Base-by-base conservation (phyloP, 108 stramenopile genomes). In the Cyclotella choctawhatcheeana region DNA sequence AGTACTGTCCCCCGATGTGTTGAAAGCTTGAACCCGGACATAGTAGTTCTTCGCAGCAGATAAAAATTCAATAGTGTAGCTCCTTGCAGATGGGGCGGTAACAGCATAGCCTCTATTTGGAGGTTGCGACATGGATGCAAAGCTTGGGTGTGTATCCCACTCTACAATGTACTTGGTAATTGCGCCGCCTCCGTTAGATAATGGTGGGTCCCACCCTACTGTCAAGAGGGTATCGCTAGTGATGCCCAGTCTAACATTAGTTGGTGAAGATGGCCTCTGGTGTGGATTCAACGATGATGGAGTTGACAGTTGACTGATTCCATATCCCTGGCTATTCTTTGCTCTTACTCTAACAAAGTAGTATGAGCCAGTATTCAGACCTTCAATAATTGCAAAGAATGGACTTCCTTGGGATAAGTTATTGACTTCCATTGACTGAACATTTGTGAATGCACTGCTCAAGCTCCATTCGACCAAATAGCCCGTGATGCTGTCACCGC, bases 201-300 rank as follows among this genome's bases (percentile, higher is more conserved):
- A 17, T 25, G 92, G 89, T 31, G 63, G 55, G 22, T 48, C 50
- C 74, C 82, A 91, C 14, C 81, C 81, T 26, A 94, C 85, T 26
- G 93, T 93, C 22, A 96, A 64, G 90, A 93, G 91, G 25, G 84
- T 84, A 63, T 90, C 81, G n/a, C 81, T 81, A 5, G 93, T 96
- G 26, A 90, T 74, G 22, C 69, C 77, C 2, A 94, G 78, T 43
- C 37, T 56, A 3, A 94, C 93, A 51, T 77, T 76, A 18, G 76
- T 77, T 6, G 95, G 95, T 1, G 90, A 78, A 31, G 69, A 64
- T 16, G 90, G 88, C 34, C 73, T 84, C 66, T 87, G 76, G 67
- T 91, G 90, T 3, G 95, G 95, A 59, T 87, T 84, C 47, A 87
- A 52, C 8, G 69, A 83, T 37, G 85, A 59, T 1, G 93, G 95